Base-by-base conservation (phyloP, 1,284 basidiomycete genomes). In the Papiliotrema flavescens region DNA sequence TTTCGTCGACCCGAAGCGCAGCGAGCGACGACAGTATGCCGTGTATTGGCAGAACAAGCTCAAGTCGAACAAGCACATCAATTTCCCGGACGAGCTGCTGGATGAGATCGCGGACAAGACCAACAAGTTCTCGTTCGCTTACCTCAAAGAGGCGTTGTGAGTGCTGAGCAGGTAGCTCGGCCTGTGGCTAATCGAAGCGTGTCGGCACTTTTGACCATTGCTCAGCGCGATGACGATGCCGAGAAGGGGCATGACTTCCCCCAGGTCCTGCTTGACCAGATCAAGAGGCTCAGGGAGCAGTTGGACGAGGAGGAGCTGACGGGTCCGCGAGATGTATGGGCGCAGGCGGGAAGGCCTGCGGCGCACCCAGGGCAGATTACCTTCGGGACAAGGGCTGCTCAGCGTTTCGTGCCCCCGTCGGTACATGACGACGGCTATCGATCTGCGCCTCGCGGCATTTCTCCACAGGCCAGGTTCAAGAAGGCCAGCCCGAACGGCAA, bases 141-240 rank as follows among this genome's bases (percentile, higher is more conserved):
- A 89, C 69, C 79, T 90, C 63, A 90, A 90, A 67, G 88, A 90
- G 74, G 86, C 83, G 4, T 90, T 90, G 88, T 89, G 67, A 62
- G 86, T 82, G 24, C 1, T 22, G 28, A 23, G 39, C 34, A 26
- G 22, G 8, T 24, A 43, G n/a, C n/a, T 20, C n/a, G 42, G 43
- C 14, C 11, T 40, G 7, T 41, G 36, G 20, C 9, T 14, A n/a
- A 20, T 23, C 35, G 6, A 51, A 73, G 70, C 55, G 60, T 73
- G 7, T 69, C 68, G 5, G 62, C 70, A 13, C 58, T 73, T 11
- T 45, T 64, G 17, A 61, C 52, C 11, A 56, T 73, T 14, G 71
- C 70, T 8, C 56, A 46, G 8, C 50, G 51, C 6, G 68, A 68
- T 47, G 56, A 60, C 22, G 36, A 39, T 9, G 40, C 54, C 24